Conservation (phyloP, 2,329 filamentous ascomycete genomes). For the Aspergillus pseudoglaucus region DNA sequence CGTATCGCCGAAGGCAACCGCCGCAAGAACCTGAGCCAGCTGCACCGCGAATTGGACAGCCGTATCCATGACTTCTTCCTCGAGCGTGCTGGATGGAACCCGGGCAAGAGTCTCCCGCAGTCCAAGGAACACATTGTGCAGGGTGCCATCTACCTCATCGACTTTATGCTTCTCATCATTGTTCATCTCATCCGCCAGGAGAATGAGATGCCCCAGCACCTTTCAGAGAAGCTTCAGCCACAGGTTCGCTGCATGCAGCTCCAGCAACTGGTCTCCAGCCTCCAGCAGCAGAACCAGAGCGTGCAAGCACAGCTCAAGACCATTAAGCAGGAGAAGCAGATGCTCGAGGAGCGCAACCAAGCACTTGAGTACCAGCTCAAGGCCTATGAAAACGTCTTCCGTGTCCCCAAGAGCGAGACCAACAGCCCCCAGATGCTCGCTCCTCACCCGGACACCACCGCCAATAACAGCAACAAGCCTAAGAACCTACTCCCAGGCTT, state of each 20-base stretch:
- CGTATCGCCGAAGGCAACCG: constrained; percentile 36
- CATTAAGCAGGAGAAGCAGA: constrained; percentile 30
- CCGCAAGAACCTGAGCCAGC: constrained; percentile 34
- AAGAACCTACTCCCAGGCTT: constrained; percentile 31
- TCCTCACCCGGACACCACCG: constrained; percentile 15
- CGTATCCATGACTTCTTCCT: constrained; percentile 35
- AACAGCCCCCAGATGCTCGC: constrained; percentile 20
- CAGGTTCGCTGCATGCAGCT: constrained; percentile 35
- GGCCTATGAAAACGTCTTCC: constrained; percentile 34
- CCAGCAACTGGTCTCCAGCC: constrained; percentile 26
- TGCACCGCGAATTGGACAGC: constrained; percentile 32
- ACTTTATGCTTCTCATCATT: constrained; percentile 34
- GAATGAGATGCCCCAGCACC: constrained; percentile 27
- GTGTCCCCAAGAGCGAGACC: constrained; percentile 28
- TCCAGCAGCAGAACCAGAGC: constrained; percentile 33
- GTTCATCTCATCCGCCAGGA: constrained; percentile 30
- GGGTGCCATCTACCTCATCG: constrained; percentile 32
- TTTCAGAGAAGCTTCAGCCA: constrained; percentile 33
- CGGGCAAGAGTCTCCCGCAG: constrained; percentile 31
- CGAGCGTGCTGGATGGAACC: constrained; percentile 35
- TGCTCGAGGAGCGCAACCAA: constrained; percentile 29
- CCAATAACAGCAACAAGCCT: constrained; percentile 1
- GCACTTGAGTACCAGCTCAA: constrained; percentile 33
- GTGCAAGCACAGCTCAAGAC: constrained; percentile 28
- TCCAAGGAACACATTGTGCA: constrained; percentile 39